Evolutionary conservation across 768 basidiomycete genomes (phyloP).

Genomic region (Calocera cornea): DNA sequence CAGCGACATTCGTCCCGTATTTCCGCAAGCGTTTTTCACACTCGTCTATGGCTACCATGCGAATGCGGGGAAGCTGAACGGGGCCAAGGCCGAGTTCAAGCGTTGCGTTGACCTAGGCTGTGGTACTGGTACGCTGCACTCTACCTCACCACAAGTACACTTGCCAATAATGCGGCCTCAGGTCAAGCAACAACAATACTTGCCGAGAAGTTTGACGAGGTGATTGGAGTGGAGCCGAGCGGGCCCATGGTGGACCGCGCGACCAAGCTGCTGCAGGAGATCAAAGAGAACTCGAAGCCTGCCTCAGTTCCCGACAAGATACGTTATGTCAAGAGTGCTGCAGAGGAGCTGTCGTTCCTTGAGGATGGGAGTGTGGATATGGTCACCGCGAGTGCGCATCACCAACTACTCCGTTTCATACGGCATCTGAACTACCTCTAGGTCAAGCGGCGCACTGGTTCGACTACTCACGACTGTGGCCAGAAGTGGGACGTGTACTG

Average conservation of each 20-base stretch:
- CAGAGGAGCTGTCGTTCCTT: constrained; percentile 43
- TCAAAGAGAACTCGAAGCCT: neutral
- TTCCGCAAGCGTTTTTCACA: constrained; percentile 52
- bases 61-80: constrained; percentile 14
- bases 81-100: constrained; percentile 33
- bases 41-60: constrained; percentile 48
- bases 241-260: constrained; percentile 53
- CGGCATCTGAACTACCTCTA: constrained; percentile 17
- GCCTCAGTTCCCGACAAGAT: constrained; percentile 14
- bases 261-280: constrained; percentile 15
- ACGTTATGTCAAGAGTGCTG: constrained; percentile 29
- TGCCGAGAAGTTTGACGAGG: constrained; percentile 36
- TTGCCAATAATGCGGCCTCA: constrained; percentile 17
- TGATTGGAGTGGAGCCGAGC: constrained; percentile 66
- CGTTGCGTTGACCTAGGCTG: constrained; percentile 66
- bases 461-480: constrained; percentile 57
- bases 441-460: constrained; percentile 80
- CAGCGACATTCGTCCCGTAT: constrained; percentile 56
- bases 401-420: neutral
- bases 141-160: constrained; percentile 8
- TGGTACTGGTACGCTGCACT: constrained; percentile 50
- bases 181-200: constrained; percentile 59
- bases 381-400: constrained; percentile 43
- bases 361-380: constrained; percentile 47
- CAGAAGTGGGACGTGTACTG: constrained; percentile 47